phyloP scores from a whole-genome alignment of 1,284 basidiomycete genomes.

The Pyrrhoderma lamaoense region DNA sequence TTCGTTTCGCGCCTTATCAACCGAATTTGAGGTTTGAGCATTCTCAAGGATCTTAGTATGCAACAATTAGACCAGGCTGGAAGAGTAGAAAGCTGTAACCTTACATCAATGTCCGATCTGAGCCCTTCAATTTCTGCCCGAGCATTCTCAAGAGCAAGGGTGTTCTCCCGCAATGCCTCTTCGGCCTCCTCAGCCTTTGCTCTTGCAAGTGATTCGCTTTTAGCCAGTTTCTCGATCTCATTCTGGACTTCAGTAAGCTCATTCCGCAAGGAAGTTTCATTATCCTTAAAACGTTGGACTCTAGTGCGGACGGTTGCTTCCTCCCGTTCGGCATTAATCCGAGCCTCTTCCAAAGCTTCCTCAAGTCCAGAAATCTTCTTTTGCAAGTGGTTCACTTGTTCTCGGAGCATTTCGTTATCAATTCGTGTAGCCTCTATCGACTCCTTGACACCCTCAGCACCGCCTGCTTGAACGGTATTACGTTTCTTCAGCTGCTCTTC shows the following conservation, averaged over 20 bases:
- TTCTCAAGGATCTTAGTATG: constrained; percentile 47
- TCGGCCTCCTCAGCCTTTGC: constrained; percentile 75
- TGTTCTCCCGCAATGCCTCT: constrained; percentile 82
- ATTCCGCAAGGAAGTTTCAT: constrained; percentile 63
- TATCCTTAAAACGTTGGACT: constrained; percentile 67
- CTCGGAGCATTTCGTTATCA: constrained; percentile 86
- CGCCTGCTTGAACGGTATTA: constrained; percentile 28
- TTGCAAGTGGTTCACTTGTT: constrained; percentile 83
- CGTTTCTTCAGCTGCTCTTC: constrained; percentile 48
- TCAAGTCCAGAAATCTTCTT: constrained; percentile 71
- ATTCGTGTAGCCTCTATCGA: constrained; percentile 70
- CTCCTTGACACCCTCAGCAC: constrained; percentile 30
- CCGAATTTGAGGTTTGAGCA: constrained; percentile 25
- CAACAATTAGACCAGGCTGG: not conserved
- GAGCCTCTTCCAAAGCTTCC: constrained; percentile 79
- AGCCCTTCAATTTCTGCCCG: constrained; percentile 84
- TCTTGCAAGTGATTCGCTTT: constrained; percentile 57
- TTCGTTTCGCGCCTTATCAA: constrained; percentile 9
- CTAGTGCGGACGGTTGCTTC: constrained; percentile 58
- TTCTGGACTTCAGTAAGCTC: constrained; percentile 58
- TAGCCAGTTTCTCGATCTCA: constrained; percentile 56
- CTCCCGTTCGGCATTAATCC: constrained; percentile 65
- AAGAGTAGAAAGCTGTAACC: constrained; percentile 26
- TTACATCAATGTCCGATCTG: constrained; percentile 68
- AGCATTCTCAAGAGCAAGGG: constrained; percentile 85